phyloP scores from a whole-genome alignment of 495 filamentous ascomycete species.

The Extremus antarcticus region DNA sequence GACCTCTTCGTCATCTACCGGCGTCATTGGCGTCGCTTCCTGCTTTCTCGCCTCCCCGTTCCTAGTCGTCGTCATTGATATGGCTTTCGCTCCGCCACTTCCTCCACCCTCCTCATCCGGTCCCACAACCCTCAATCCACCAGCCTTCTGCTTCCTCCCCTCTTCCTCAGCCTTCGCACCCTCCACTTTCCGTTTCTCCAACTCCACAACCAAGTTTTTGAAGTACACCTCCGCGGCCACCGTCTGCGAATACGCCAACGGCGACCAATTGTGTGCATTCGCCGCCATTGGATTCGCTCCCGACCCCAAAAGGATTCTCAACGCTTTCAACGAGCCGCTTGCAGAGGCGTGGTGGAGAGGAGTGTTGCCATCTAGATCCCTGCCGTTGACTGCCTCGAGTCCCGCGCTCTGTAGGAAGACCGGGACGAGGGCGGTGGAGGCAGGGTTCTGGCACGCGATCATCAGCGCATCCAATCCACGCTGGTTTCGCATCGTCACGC shows the following conservation, averaged over 20 bases:
- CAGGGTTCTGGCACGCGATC: slow-evolving; percentile 11
- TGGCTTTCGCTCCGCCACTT: slow-evolving; percentile 3
- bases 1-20: slow-evolving; percentile 10
- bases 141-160: slow-evolving; percentile 21
- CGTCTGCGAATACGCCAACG: slow-evolving; percentile 59
- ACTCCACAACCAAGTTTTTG: slow-evolving; percentile 50
- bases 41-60: slow-evolving; percentile 2
- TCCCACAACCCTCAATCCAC: slow-evolving; percentile 27
- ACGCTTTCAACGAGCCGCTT: slow-evolving; percentile 59
- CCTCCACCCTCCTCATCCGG: slow-evolving; percentile 9
- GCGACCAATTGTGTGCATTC: slow-evolving; percentile 64
- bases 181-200: slow-evolving; percentile 32
- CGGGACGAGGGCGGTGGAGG: slow-evolving; percentile 5
- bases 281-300: slow-evolving; percentile 53
- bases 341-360: slow-evolving; percentile 58
- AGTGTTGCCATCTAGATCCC: slow-evolving; percentile 63
- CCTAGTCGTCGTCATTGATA: not conserved
- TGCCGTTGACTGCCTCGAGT: slow-evolving; percentile 1
- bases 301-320: slow-evolving; percentile 57
- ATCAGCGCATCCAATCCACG: slow-evolving; percentile 36
- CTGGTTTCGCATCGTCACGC: slow-evolving; percentile 24
- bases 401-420: slow-evolving; percentile 4
- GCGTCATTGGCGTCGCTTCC: slow-evolving; percentile 1
- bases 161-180: slow-evolving; percentile 18
- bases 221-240: slow-evolving; percentile 69